Conservation (phyloP, 2,329 filamentous ascomycete species). For the Xylaria sp. region DNA sequence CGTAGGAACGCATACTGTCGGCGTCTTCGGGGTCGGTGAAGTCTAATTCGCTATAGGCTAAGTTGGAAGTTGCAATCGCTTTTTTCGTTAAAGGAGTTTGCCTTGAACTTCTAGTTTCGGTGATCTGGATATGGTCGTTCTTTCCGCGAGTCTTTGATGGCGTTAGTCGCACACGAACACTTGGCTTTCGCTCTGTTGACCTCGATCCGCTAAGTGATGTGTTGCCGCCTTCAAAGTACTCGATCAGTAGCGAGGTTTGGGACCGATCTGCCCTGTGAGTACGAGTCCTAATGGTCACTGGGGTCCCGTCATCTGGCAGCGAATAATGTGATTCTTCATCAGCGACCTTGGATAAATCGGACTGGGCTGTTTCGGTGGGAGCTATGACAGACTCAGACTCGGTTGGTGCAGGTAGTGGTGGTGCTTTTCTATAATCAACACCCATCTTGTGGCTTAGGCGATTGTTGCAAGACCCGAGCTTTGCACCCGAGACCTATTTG, state of each 20-base stretch:
- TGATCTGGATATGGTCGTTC: slow-evolving; percentile 86
- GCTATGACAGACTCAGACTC: slow-evolving; percentile 73
- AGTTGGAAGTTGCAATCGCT: slow-evolving; percentile 57
- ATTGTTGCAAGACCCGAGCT: slow-evolving; percentile 35
- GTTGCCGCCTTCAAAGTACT: slow-evolving; percentile 91
- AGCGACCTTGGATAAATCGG: slow-evolving; percentile 73
- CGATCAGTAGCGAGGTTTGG: slow-evolving; percentile 91
- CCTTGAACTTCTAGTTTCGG: slow-evolving; percentile 77
- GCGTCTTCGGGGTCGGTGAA: slow-evolving; percentile 67
- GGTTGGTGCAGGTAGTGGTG: slow-evolving; percentile 81
- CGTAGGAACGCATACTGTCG: slow-evolving; percentile 76
- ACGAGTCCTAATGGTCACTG: slow-evolving; percentile 88
- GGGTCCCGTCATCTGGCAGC: slow-evolving; percentile 86
- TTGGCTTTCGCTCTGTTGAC: slow-evolving; percentile 75
- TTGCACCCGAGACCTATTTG: slow-evolving; percentile 38
- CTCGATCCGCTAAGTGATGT: slow-evolving; percentile 60
- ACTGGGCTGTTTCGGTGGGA: slow-evolving; percentile 71
- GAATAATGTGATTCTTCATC: slow-evolving; percentile 80
- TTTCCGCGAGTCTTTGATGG: slow-evolving; percentile 74
- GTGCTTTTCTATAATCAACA: slow-evolving; percentile 64
- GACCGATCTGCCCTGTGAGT: slow-evolving; percentile 70
- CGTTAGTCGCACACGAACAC: slow-evolving; percentile 81
- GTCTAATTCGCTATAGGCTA: slow-evolving; percentile 68
- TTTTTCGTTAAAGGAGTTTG: slow-evolving; percentile 68
- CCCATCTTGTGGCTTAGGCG: slow-evolving; percentile 59